A percentile compares a stretch with the other conserved stretches of the same genome.
phyloP scores from a whole-genome alignment of 441 rosid genomes.

The Adansonia madagascariensis region DNA sequence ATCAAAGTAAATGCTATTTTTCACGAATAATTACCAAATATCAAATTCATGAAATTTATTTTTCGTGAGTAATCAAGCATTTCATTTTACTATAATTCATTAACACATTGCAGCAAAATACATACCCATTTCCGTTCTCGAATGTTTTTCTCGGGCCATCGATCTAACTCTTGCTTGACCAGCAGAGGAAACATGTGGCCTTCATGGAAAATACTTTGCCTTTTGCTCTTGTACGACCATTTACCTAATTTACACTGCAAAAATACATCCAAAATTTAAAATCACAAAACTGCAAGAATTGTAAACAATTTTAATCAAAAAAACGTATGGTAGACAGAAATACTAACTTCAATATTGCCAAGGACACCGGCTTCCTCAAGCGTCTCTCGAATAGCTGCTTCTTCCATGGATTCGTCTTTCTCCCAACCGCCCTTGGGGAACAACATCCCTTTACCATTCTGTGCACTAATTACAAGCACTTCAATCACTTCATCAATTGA shows the following conservation, averaged over 20 bases:
- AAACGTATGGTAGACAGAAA: neutral
- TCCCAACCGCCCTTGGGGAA: conserved; percentile 94
- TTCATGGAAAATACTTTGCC: conserved; percentile 55
- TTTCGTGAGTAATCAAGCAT: too few relatives aligned
- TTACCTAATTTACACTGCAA: conserved; percentile 53
- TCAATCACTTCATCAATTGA: conserved; percentile 49
- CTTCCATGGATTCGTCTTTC: conserved; percentile 62
- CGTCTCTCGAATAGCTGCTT: conserved; percentile 69
- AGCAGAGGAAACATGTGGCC: conserved; percentile 70
- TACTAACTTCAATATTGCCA: conserved; percentile 55
- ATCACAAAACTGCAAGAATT: neutral
- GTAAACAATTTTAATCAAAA: too few relatives aligned
- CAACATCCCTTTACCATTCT: conserved; percentile 62
- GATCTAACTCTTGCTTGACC: conserved; percentile 51
- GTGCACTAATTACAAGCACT: conserved; percentile 70
- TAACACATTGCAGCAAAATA: neutral
- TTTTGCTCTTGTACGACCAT: conserved; percentile 69
- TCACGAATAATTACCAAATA: too few relatives aligned
- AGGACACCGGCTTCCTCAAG: conserved; percentile 75
- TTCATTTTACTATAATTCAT: neutral
- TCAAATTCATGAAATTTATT: too few relatives aligned
- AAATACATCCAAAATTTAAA: neutral
- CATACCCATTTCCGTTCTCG: conserved; percentile 67
- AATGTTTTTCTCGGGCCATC: conserved; percentile 64
- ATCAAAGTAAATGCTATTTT: too few relatives aligned